Percentiles rank a stretch among this genome's conserved stretches.
These are phyloP conservation scores for Leptodermis oblonga DNA, from an alignment of 257 asterid species.

Conservation along the genomic window DNA sequence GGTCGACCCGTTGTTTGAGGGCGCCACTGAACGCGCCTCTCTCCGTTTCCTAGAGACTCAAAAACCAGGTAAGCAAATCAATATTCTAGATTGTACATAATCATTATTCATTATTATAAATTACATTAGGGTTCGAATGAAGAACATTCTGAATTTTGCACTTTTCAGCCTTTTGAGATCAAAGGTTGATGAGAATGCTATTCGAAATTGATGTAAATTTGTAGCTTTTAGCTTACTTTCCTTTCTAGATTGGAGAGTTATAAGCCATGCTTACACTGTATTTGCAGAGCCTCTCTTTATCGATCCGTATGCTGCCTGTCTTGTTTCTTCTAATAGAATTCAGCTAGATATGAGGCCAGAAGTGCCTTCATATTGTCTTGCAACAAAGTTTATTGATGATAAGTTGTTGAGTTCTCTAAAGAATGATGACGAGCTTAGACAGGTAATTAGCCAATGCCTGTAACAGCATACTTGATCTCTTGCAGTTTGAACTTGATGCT, in stretches of 20 bases:
- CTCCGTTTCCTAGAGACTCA: conserved; percentile 64
- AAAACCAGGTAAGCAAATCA: conserved; percentile 51
- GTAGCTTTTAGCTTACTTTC: background rate
- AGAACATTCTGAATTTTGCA: too few species aligned
- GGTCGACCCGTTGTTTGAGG: conserved; percentile 26
- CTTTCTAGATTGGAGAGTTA: background rate
- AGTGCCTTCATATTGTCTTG: conserved; percentile 59
- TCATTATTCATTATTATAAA: background rate
- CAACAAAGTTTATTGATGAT: conserved; percentile 71
- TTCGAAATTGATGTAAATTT: background rate
- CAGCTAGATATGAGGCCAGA: conserved; percentile 28
- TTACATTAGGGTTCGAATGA: too few species aligned
- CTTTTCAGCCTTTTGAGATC: too few species aligned
- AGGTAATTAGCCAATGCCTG: conserved; percentile 37
- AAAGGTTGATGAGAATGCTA: background rate
- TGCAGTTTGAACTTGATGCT: conserved; percentile 13
- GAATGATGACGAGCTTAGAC: conserved; percentile 52
- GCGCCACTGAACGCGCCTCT: conserved; percentile 51
- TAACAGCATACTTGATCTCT: conserved; percentile 1
- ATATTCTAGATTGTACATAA: background rate
- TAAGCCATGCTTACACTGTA: too few species aligned
- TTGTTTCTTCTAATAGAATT: conserved; percentile 34
- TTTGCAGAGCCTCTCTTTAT: conserved; percentile 64
- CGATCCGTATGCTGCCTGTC: conserved; percentile 75
- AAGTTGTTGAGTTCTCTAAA: conserved; percentile 43